A percentile compares a stretch with the other conserved stretches of the same genome.
Conservation (phyloP, 1,284 basidiomycete species). For the Ganoderma resinaceum region DNA sequence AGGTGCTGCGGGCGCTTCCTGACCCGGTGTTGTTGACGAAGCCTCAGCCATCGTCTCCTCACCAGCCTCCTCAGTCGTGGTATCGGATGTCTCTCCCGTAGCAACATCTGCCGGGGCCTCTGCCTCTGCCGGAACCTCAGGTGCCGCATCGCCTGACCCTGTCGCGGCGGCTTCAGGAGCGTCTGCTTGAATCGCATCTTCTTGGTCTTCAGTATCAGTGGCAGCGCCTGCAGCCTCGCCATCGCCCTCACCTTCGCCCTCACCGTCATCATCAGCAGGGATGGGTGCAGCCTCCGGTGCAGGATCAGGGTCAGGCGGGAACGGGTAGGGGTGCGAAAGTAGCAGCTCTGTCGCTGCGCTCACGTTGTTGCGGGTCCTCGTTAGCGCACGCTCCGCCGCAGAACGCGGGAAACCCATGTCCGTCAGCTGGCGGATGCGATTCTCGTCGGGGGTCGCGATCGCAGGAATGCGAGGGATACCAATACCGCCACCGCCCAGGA, state of each 20-base stretch:
- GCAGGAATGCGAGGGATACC: slow-evolving; percentile 48
- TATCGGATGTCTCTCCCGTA: background rate
- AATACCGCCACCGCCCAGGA: slow-evolving; percentile 29
- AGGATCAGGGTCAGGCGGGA: slow-evolving; percentile 66
- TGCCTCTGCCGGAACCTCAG: slow-evolving; percentile 3
- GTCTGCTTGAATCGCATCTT: slow-evolving; percentile 27
- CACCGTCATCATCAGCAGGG: slow-evolving; percentile 27
- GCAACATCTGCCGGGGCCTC: slow-evolving; percentile 1
- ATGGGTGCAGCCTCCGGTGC: slow-evolving; percentile 42
- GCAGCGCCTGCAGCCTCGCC: slow-evolving; percentile 30
- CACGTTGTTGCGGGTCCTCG: slow-evolving; percentile 89
- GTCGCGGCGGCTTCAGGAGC: slow-evolving; percentile 25
- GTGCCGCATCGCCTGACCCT: slow-evolving; percentile 4
- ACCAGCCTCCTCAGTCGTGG: background rate
- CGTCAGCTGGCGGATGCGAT: slow-evolving; percentile 80
- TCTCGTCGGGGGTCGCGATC: slow-evolving; percentile 70
- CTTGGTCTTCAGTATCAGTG: slow-evolving; percentile 28
- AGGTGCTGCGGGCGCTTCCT: slow-evolving; percentile 8
- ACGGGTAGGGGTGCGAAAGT: slow-evolving; percentile 82
- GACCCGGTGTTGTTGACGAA: slow-evolving; percentile 15
- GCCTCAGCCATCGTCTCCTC: slow-evolving; percentile 21
- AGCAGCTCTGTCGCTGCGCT: slow-evolving; percentile 90
- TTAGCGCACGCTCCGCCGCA: slow-evolving; percentile 85
- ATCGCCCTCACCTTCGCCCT: slow-evolving; percentile 23
- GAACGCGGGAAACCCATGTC: slow-evolving; percentile 97